Conservation (phyloP, 2,329 filamentous ascomycete species). For the Scedosporium boydii region DNA sequence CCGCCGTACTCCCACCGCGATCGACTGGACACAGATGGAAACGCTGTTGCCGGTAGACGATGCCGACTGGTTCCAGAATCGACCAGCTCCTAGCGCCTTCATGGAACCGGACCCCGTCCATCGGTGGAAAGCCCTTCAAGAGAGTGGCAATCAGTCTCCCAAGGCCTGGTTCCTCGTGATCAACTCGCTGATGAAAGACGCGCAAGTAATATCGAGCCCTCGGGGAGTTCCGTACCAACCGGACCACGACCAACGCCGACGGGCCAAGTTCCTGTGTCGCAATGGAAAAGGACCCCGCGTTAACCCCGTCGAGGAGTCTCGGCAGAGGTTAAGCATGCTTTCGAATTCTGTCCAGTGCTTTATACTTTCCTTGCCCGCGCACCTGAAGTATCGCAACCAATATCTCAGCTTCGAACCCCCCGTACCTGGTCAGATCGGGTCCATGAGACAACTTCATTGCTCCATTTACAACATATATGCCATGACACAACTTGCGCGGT, state of each 20-base stretch:
- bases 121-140: constrained; percentile 21
- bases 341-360: constrained; percentile 22
- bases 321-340: constrained; percentile 18
- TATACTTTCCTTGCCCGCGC: constrained; percentile 17
- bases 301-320: no score
- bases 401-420: constrained; percentile 18
- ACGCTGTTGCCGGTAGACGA: constrained; percentile 25
- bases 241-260: constrained; percentile 3
- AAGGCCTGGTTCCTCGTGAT: constrained; percentile 29
- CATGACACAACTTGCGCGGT: constrained; percentile 22
- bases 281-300: neutral
- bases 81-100: constrained; percentile 17
- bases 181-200: constrained; percentile 27
- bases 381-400: constrained; percentile 19
- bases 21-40: constrained; percentile 24
- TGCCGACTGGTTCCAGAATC: constrained; percentile 20
- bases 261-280: neutral
- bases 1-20: constrained; percentile 23
- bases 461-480: constrained; percentile 22
- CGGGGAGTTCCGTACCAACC: constrained; percentile 12
- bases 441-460: constrained; percentile 16
- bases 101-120: constrained; percentile 19
- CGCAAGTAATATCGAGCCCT: constrained; percentile 22
- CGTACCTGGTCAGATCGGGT: constrained; percentile 7
- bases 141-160: constrained; percentile 20